Evolutionary conservation across 2,329 filamentous ascomycete genomes (phyloP).

Genomic region (Drechslerella stenobrocha): DNA sequence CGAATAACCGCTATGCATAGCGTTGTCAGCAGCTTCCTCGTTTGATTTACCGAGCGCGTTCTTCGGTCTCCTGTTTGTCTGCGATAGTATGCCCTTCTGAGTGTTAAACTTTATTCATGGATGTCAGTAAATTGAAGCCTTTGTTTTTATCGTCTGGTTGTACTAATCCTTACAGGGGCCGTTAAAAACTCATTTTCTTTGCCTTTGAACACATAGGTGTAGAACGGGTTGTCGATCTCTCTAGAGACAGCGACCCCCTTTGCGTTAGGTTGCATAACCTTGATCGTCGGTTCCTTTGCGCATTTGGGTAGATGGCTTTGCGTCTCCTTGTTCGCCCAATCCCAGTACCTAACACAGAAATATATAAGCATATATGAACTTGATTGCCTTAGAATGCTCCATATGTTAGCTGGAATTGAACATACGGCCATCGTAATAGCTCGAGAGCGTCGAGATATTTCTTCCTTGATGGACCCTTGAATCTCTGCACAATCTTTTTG

Average conservation of each 20-base stretch:
- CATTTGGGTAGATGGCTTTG: slow-evolving; percentile 44
- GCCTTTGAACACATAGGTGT: slow-evolving; percentile 11
- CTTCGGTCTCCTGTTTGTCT: slow-evolving; percentile 12
- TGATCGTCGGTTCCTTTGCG: slow-evolving; percentile 22
- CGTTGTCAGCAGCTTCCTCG: slow-evolving; percentile 38
- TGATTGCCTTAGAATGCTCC: not conserved
- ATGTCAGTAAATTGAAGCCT: too few relatives aligned
- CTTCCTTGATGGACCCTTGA: too few relatives aligned
- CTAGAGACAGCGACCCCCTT: slow-evolving; percentile 2
- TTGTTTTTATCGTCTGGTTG: too few relatives aligned
- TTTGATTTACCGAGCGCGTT: not conserved
- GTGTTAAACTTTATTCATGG: slow-evolving; percentile 16
- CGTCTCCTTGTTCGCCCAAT: slow-evolving; percentile 47
- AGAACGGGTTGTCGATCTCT: slow-evolving; percentile 40
- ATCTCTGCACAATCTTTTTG: slow-evolving; percentile 34
- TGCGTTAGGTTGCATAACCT: slow-evolving; percentile 35
- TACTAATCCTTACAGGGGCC: slow-evolving; percentile 25
- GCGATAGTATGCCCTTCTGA: not conserved
- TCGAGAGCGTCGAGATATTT: slow-evolving; percentile 49
- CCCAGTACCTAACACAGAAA: slow-evolving; percentile 49
- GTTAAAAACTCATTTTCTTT: slow-evolving; percentile 24
- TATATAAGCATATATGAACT: slow-evolving; percentile 3
- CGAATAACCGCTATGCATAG: slow-evolving; percentile 48
- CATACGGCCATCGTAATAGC: slow-evolving; percentile 51
- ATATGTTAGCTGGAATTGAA: not conserved